Evolutionary conservation across 2,329 filamentous ascomycete species (phyloP), one percentile per base, ranked within the genome.

Genomic region (Pseudogymnoascus sp.): DNA sequence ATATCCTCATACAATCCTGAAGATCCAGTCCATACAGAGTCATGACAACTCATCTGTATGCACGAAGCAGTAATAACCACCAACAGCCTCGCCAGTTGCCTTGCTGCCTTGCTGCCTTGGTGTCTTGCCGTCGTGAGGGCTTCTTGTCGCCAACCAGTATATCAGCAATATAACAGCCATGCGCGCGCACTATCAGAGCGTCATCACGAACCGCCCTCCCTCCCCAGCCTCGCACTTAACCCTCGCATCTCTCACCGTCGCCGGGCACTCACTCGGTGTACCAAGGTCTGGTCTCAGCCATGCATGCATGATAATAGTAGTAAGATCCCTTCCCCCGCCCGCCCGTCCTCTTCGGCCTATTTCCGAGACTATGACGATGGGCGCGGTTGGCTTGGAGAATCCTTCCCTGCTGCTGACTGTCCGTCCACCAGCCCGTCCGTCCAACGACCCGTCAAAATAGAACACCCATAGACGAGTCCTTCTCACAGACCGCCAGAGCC

Each of bases 21-120:
- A 16, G n/a, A n/a, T n/a, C n/a, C n/a, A n/a, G 41, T 14, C 43
- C 43, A 50, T 50, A 50, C 43, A 50, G 43, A 50, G 43, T 50
- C 43, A 50, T 50, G 43, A 50, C 43, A 50, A 30, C 43, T 50
- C 43, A 50, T 50, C 41, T 3, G 22, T 30, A 50, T 50, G 41
- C 41, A 30, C 28, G 43, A n/a, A 6, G 22, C 22, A 22, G 22
- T 2, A 32, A 32, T 7, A 32, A 7, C 30, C 30, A 32, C 9
- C 9, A 7, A 32, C 30, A 7, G 6, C 6, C 9, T 32, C 6
- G 6, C 6, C 30, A 32, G 30, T 50, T 30, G 22, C 22, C 43
- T 25, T 30, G 43, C 16, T 50, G 43, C 43, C 43, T 50, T 50
- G 43, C n/a, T 50, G 43, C 43, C 43, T 47, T 47, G 41, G 4